Base-by-base conservation (phyloP, 225 moss, liverwort and hornwort species). In the Asterella californica region DNA sequence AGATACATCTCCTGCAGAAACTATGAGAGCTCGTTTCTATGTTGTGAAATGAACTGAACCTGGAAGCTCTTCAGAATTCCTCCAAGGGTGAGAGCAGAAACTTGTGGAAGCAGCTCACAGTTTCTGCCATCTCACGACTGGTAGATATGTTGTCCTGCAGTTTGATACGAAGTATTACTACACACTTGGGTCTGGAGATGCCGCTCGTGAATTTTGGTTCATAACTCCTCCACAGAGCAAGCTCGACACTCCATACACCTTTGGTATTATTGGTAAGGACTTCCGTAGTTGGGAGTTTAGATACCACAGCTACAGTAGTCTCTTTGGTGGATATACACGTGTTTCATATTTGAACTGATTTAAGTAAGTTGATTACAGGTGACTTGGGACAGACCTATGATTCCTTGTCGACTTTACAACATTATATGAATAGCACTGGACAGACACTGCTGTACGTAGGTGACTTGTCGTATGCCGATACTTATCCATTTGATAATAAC, bases 311-410 rank as follows among this genome's bases (percentile, higher is more conserved):
- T 42, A 3, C 42, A 42, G 42, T 42, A 3, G 4, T 42, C 7
- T 42, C 42, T 42, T 7, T 42, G 3, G 42, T 42, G 42, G 7
- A 42, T 42, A 9, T 61, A n/a, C 21, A 2, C 9, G 60, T 10
- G n/a, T 4, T 10, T 42, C 37, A 27, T 2, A 24, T 47, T 1
- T 30, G 33, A 45, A 11, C 38, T 76, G n/a, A 42, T 57, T 12
- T 3, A 48, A 48, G 54, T 37, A 9, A 47, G 21, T 59, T 38
- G 55, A 3, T 70, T 57, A 5, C 89, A 97, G 97, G 99, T 76
- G 99, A 99, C 48, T 82, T 99, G 83, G 99, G 95, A 36, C 95
- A 99, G 82, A 95, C 99, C 0, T 90, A 27, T 33, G 91, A 99
- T 79, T 99, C 99, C 0, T 79, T 83, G 25, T 38, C 47, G 42